Conservation (phyloP, 768 basidiomycete genomes). For the Amanita inopinata region DNA sequence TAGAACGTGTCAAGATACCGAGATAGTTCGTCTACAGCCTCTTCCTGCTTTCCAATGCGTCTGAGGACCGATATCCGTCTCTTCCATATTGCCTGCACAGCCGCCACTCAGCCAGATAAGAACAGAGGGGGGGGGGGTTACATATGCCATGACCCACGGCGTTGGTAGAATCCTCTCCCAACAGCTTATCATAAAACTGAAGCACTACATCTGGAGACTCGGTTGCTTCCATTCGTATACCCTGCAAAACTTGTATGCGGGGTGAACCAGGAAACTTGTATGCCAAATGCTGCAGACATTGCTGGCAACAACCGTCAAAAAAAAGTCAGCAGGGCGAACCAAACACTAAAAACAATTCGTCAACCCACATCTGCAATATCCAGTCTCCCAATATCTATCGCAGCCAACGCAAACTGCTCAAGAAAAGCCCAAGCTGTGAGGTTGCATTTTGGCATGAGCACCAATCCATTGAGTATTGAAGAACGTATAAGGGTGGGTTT, state of each 20-base stretch:
- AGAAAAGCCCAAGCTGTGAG: slow-evolving; percentile 65
- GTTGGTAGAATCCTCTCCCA: slow-evolving; percentile 60
- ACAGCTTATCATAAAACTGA: slow-evolving; percentile 52
- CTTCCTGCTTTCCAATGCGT: slow-evolving; percentile 49
- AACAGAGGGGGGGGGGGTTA: too few species aligned
- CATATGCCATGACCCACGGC: slow-evolving; percentile 37
- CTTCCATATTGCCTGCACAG: slow-evolving; percentile 64
- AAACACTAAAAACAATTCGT: slow-evolving; percentile 7
- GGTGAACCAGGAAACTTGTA: slow-evolving; percentile 72
- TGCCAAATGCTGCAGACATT: slow-evolving; percentile 50
- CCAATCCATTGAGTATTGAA: slow-evolving; percentile 10
- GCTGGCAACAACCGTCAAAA: slow-evolving; percentile 33
- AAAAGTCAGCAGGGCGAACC: slow-evolving; percentile 15
- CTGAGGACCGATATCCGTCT: slow-evolving; percentile 70
- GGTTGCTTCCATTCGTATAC: slow-evolving; percentile 68
- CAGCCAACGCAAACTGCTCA: slow-evolving; percentile 72
- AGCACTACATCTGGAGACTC: slow-evolving; percentile 49
- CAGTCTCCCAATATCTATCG: slow-evolving; percentile 63
- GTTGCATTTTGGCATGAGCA: slow-evolving; percentile 1
- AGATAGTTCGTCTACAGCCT: slow-evolving; percentile 62
- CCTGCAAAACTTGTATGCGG: slow-evolving; percentile 67
- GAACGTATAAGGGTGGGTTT: background rate
- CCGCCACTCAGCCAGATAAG: background rate
- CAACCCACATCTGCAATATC: slow-evolving; percentile 66
- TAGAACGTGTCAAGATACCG: slow-evolving; percentile 81